phyloP scores from a whole-genome alignment of 257 asterid genomes.

The Ilex aquifolium region DNA sequence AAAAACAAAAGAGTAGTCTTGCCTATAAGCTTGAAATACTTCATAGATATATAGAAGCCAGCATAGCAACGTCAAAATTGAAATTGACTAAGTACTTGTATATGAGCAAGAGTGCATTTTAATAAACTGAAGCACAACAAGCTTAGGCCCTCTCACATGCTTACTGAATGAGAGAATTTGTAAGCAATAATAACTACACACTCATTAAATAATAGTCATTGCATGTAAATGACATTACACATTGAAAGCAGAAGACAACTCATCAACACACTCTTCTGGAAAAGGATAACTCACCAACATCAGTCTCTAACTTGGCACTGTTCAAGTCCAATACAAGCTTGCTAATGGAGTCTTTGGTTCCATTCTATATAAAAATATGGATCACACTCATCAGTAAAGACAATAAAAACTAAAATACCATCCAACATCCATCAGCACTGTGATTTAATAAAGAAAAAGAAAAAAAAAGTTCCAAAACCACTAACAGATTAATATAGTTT shows the following conservation, averaged over 20 bases:
- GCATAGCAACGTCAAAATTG: too few species aligned
- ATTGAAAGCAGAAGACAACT: background rate
- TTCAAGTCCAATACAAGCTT: constrained; percentile 81
- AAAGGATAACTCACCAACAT: constrained; percentile 59
- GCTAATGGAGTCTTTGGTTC: constrained; percentile 78
- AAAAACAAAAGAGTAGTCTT: too few species aligned
- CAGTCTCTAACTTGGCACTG: constrained; percentile 70
- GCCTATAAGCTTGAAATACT: too few species aligned
- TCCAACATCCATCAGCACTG: background rate
- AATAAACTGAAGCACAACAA: background rate
- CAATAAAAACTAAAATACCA: constrained; percentile 6
- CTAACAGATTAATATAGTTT: background rate
- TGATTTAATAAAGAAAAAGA: background rate
- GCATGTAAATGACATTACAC: background rate
- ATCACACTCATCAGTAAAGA: constrained; percentile 16
- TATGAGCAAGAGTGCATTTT: too few species aligned
- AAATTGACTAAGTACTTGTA: too few species aligned
- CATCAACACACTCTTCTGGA: too few species aligned
- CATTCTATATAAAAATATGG: constrained; percentile 47
- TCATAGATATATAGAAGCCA: too few species aligned
- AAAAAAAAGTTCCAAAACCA: background rate
- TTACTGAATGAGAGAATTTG: too few species aligned
- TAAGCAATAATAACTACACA: background rate
- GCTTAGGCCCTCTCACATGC: background rate
- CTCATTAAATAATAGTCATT: background rate